A percentile compares a stretch with the other conserved stretches of the same genome.
These are phyloP conservation scores for Fusarium compactum DNA, from an alignment of 2,329 filamentous ascomycete genomes.

Conservation along the genomic window DNA sequence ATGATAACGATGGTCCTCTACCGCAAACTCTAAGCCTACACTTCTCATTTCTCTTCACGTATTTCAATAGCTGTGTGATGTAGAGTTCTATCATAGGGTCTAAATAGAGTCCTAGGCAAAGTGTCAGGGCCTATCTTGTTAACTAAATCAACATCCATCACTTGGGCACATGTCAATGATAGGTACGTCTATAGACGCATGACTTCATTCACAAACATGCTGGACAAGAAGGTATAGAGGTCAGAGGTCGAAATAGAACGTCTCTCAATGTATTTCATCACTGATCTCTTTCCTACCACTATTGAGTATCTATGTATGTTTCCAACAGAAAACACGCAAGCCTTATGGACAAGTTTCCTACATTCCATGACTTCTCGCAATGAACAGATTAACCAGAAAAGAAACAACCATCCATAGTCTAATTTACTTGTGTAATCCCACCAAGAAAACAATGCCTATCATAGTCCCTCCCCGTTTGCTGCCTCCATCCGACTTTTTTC, in stretches of 20 bases:
- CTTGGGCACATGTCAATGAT: background rate
- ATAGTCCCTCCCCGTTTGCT: constrained; percentile 40
- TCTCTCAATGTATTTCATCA: constrained; percentile 24
- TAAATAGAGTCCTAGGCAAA: background rate
- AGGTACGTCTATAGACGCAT: background rate
- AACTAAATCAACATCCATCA: background rate
- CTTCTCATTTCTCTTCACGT: background rate
- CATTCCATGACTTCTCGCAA: constrained; percentile 36
- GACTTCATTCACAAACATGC: background rate
- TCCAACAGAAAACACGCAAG: constrained; percentile 32
- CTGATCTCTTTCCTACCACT: constrained; percentile 30
- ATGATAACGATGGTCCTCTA: background rate
- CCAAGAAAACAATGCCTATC: constrained; percentile 46
- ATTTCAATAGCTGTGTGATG: background rate
- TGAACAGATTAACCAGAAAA: constrained; percentile 47
- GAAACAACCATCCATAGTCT: constrained; percentile 49
- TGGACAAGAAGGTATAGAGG: background rate
- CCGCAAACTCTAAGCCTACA: background rate
- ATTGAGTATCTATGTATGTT: constrained; percentile 41
- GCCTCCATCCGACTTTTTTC: constrained; percentile 22
- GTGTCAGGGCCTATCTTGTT: background rate
- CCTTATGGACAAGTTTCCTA: constrained; percentile 28
- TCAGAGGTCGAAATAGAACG: background rate
- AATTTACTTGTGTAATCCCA: constrained; percentile 46
- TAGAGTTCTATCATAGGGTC: background rate